Base-by-base conservation (phyloP, 139 green algal species). In the Ostreobium quekettii region DNA sequence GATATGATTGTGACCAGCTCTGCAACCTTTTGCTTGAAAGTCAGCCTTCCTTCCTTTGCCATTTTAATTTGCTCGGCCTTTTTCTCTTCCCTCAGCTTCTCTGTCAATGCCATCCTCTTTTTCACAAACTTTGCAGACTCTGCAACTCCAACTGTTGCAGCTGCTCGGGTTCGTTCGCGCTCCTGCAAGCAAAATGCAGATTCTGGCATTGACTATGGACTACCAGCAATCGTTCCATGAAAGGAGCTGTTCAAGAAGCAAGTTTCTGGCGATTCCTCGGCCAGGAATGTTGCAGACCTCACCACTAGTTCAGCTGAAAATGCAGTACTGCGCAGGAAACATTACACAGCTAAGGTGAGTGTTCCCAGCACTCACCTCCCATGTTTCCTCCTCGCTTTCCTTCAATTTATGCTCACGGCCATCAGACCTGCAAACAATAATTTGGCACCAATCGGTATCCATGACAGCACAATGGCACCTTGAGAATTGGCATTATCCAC, bases 1-100 rank as follows among this genome's bases (percentile, higher is more conserved):
- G n/a, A n/a, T n/a, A n/a, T n/a, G n/a, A n/a, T n/a, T n/a, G n/a
- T n/a, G n/a, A n/a, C n/a, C n/a, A n/a, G n/a, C n/a, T n/a, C n/a
- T n/a, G n/a, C n/a, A n/a, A 80, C 80, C 73, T 85, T 84, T 28
- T 88, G 80, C 32, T 82, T 74, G 19, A 77, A 86, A 6, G 48
- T 78, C 1, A 79, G 61, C 35, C 59, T 46, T 56, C 72, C 76
- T 29, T 79, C 65, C 2, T 63, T 36, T 22, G 72, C 66, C 47
- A 76, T 29, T 19, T 62, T 36, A 5, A 49, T 59, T 35, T 76
- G 62, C 56, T 89, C 83, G 35, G 72, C 33, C 2, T 47, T 42
- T 0, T 53, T 57, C 47, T 76, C 78, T 4, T 81, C 62, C 15
- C 70, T 71, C 19, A 81, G 38, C 38, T 72, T 24, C 0, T 61